Conservation (phyloP, 2,329 filamentous ascomycete species). For the Diplodia sapinea region DNA sequence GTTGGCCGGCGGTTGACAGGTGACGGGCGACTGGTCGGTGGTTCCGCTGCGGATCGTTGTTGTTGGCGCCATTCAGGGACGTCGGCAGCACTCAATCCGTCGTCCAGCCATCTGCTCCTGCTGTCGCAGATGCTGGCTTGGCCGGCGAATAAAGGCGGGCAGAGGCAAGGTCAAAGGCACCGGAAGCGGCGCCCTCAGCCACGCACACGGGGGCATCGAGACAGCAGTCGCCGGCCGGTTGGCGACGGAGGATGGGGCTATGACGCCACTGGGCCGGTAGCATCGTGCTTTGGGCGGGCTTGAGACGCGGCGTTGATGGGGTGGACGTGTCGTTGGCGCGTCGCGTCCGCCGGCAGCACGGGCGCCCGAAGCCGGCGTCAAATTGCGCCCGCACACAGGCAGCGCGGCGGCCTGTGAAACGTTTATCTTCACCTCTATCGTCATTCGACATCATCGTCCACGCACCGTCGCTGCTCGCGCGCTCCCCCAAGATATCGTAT, state of each 20-base stretch:
- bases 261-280: slow-evolving; percentile 5
- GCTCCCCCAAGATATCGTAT: neutral
- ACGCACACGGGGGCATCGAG: neutral
- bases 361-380: slow-evolving; percentile 8
- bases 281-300: neutral
- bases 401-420: slow-evolving; percentile 16
- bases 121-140: slow-evolving; percentile 1
- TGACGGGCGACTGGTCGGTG: neutral
- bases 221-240: neutral
- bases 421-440: slow-evolving; percentile 23
- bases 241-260: slow-evolving; percentile 5
- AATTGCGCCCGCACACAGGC: neutral
- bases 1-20: neutral
- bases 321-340: slow-evolving; percentile 9
- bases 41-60: slow-evolving; percentile 7
- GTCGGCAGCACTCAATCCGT: neutral
- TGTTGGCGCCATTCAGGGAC: neutral
- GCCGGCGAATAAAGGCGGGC: neutral
- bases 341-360: neutral
- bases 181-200: slow-evolving; percentile 6
- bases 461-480: neutral
- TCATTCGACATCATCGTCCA: slow-evolving; percentile 3
- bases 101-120: neutral
- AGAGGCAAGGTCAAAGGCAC: neutral
- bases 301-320: slow-evolving; percentile 1